Evolutionary conservation across 2,329 filamentous ascomycete species (phyloP).

Genomic region (Metarhizium anisopliae): DNA sequence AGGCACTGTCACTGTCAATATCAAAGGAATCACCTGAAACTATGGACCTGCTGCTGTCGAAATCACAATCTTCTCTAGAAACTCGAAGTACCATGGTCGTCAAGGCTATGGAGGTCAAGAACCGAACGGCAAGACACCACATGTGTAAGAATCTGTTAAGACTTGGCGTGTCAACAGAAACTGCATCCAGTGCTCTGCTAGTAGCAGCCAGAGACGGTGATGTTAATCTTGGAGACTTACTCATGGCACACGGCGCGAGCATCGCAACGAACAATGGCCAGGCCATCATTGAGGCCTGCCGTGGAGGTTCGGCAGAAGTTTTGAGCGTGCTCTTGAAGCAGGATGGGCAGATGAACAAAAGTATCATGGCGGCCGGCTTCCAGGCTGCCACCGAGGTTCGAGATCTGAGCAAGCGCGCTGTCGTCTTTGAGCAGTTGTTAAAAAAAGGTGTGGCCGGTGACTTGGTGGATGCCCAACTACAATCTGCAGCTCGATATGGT

Average conservation of each 20-base stretch:
- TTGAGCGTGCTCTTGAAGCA: conserved; percentile 40
- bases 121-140: conserved; percentile 28
- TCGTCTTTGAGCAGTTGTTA: conserved; percentile 42
- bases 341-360: conserved; percentile 26
- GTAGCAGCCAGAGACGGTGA: conserved; percentile 45
- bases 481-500: conserved; percentile 42
- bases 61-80: conserved; percentile 25
- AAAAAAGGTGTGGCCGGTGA: conserved; percentile 40
- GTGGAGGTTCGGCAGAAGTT: conserved; percentile 39
- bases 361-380: conserved; percentile 41
- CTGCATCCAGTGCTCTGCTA: conserved; percentile 41
- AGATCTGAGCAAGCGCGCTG: conserved; percentile 38
- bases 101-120: conserved; percentile 32
- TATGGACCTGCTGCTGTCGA: conserved; percentile 34
- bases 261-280: conserved; percentile 42
- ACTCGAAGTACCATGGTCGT: conserved; percentile 32
- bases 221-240: conserved; percentile 37
- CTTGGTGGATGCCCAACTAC: conserved; percentile 42
- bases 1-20: conserved; percentile 37
- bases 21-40: conserved; percentile 35
- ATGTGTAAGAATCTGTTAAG: conserved; percentile 38
- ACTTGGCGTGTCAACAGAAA: conserved; percentile 34
- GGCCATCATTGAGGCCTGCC: conserved; percentile 45
- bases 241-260: conserved; percentile 43
- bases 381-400: conserved; percentile 45